Conservation (phyloP, 768 basidiomycete genomes). For the Paxillus ammoniavirescens region DNA sequence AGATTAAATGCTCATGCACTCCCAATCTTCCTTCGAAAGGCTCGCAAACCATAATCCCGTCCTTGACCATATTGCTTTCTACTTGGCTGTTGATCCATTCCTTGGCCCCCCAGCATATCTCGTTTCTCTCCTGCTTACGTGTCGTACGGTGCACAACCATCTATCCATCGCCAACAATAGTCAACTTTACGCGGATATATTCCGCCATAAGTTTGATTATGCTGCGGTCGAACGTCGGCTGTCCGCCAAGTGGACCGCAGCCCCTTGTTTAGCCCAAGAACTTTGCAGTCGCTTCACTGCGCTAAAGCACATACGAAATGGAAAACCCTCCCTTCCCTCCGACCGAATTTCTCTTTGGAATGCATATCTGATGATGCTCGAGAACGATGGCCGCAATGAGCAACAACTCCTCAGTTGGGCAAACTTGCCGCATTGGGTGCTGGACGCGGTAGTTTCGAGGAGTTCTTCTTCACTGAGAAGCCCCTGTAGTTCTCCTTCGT, state of each 20-base stretch:
- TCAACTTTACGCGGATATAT: constrained; percentile 43
- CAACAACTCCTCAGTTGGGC: constrained; percentile 45
- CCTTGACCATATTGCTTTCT: constrained; percentile 43
- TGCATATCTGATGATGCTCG: constrained; percentile 51
- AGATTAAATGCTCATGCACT: background rate
- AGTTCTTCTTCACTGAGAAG: constrained; percentile 1
- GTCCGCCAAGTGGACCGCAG: constrained; percentile 35
- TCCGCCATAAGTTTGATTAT: constrained; percentile 44
- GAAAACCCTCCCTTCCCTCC: constrained; percentile 7
- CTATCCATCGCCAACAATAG: constrained; percentile 37
- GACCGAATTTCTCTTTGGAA: constrained; percentile 51
- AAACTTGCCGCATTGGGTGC: constrained; percentile 28
- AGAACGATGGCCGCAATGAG: constrained; percentile 49
- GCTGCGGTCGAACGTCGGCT: constrained; percentile 40
- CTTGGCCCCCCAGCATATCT: constrained; percentile 45
- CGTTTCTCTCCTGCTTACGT: constrained; percentile 38
- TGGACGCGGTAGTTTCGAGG: constrained; percentile 13
- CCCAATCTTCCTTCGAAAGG: constrained; percentile 16
- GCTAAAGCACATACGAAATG: constrained; percentile 40
- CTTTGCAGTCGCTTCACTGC: constrained; percentile 41
- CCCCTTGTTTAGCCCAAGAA: constrained; percentile 40
- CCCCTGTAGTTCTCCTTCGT: constrained; percentile 14
- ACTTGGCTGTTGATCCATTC: constrained; percentile 35
- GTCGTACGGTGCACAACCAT: constrained; percentile 33
- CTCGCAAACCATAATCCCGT: constrained; percentile 17